Base-by-base conservation (phyloP, 83 land plant species). In the Isoetes engelmannii region DNA sequence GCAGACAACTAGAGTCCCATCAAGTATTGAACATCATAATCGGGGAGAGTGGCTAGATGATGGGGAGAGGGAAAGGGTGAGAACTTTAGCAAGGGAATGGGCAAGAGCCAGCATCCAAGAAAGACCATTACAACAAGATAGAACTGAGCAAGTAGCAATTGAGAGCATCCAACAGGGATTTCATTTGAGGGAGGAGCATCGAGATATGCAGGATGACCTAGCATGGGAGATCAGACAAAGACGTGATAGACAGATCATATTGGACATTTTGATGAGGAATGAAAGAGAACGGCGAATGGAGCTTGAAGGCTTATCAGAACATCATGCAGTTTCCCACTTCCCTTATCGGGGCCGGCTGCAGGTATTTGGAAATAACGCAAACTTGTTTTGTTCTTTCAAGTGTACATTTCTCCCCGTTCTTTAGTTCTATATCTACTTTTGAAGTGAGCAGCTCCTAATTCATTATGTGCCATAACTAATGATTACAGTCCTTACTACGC, bases 341-440 rank as follows among this genome's bases (percentile, higher is more conserved):
- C 82, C 92, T 46, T 96, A 93, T 61, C 92, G 98, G 5, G 82
- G 81, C 49, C 92, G 98, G 17, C 80, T 93, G 54, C 98, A 93
- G 90, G 98, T 93, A 28, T n/a, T 63, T 70, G 71, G 43, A 9
- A 44, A 51, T 63, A 42, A 44, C 45, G 15, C 47, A 62, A 49
- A 45, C 21, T 18, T 37, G 72, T 13, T 15, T 5, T 60, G 15
- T 12, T 12, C 55, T 1, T 51, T 28, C 37, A 28, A 28, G 37
- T 28, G 37, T 28, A 28, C 37, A 28, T 28, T 28, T 28, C 37
- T 28, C 37, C 37, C 1, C 2, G 37, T 28, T 28, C 37, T 28
- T 28, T 28, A 28, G 37, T 28, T 0, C 2, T 28, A 28, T 28
- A 2, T 28, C 2, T 28, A 28, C 37, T 28, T 28, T 28, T 28